Evolutionary conservation across 306 rosid genomes (phyloP).

Genomic region (Pterocarpus santalinus): DNA sequence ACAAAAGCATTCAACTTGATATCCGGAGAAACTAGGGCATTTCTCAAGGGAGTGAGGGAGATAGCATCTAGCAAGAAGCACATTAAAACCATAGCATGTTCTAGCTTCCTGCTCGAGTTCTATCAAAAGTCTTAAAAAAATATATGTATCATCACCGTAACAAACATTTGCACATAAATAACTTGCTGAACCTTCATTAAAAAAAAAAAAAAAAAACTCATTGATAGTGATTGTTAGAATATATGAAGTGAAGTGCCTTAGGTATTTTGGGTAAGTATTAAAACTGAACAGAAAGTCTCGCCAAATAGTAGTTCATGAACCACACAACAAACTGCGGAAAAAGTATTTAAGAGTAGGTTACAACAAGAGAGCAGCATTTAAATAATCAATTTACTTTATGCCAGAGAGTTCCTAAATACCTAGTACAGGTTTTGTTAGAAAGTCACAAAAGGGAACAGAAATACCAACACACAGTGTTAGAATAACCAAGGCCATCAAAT

Average conservation of each 20-base stretch:
- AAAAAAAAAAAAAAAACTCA: neutral
- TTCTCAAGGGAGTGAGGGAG: neutral
- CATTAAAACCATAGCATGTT: slow-evolving; percentile 11
- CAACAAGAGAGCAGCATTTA: neutral
- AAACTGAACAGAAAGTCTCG: slow-evolving; percentile 1
- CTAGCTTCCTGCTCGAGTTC: slow-evolving; percentile 21
- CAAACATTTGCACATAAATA: neutral
- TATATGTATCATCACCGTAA: neutral
- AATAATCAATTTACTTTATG: slow-evolving; percentile 1
- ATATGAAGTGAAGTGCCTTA: neutral
- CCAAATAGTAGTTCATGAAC: neutral
- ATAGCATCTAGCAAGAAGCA: neutral
- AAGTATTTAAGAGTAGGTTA: neutral
- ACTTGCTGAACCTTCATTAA: neutral
- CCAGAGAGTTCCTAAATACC: neutral
- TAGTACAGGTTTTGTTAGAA: neutral
- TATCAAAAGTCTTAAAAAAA: neutral
- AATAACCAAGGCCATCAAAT: neutral
- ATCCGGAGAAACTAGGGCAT: neutral
- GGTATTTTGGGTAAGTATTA: neutral
- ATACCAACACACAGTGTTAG: neutral
- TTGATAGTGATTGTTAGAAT: neutral
- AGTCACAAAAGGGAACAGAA: neutral
- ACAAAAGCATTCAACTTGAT: slow-evolving; percentile 5
- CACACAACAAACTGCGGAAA: neutral